Evolutionary conservation across 768 basidiomycete species (phyloP), one percentile per base, ranked within the genome.

Genomic region (Psilocybe azurescens): DNA sequence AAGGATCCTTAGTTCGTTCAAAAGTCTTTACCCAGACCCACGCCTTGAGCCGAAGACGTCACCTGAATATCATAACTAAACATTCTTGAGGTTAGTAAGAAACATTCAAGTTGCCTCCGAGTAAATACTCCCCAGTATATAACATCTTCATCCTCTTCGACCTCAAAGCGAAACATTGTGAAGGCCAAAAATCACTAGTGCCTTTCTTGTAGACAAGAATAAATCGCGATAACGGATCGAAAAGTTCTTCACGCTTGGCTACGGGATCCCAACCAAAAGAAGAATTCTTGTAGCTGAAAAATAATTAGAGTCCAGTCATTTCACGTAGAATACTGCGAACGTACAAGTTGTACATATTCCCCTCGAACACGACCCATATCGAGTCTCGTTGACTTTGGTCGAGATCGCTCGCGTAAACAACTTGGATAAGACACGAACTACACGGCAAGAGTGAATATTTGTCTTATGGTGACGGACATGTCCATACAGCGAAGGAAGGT

Each of bases 41-140:
- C 71, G 4, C 88, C 77, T 61, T 80, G 83, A 13, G 67, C 73
- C 1, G 66, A 49, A 39, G 73, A 53, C 0, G 78, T 73, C 2
- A 94, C 82, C 68, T 95, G 93, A 3, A 94, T 74, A 55, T 95
- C 93, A 70, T 95, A 95, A 70, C 93, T 94, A 60, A 9, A 53
- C 55, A 10, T 9, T 32, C 16, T 49, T 14, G 14, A 3, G 6
- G 29, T 33, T 8, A 16, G 60, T 36, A 6, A 36, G 7, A 36
- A 11, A 6, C 33, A 36, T 24, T 24, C 33, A 36, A 11, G 33
- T 24, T 24, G 11, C 33, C 5, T 38, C 29, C 44, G 41, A 38
- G 13, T 11, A 61, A 18, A 13, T 11, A 33, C 44, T 29, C 66
- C 92, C 93, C 91, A 94, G 70, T 94, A 95, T 3, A 92, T 53